phyloP scores from a whole-genome alignment of 2,329 filamentous ascomycete species.

The Aspergillus amoenus region DNA sequence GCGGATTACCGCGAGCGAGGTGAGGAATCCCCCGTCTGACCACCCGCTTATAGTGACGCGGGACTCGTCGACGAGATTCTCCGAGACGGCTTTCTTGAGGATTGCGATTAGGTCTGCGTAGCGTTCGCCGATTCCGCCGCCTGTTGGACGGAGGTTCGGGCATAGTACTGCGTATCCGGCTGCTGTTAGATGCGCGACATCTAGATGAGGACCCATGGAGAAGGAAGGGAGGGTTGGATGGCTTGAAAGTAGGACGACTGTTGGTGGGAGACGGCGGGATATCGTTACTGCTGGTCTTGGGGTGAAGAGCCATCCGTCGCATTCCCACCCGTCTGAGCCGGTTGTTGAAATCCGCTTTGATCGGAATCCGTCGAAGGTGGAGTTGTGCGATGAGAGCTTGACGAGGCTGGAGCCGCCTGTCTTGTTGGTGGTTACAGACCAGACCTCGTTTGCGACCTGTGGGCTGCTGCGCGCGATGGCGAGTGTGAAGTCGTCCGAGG shows the following conservation, averaged over 20 bases:
- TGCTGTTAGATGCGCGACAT: slow-evolving; percentile 1
- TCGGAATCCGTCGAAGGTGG: slow-evolving; percentile 3
- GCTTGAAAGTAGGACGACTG: background rate
- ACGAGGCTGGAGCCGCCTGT: background rate
- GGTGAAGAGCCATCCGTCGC: slow-evolving; percentile 6
- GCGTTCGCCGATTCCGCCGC: background rate
- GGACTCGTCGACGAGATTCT: slow-evolving; percentile 4
- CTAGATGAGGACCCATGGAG: background rate
- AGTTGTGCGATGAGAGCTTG: slow-evolving; percentile 6
- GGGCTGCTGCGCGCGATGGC: slow-evolving; percentile 3
- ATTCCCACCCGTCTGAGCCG: slow-evolving; percentile 1
- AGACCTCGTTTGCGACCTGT: background rate
- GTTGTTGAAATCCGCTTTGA: background rate
- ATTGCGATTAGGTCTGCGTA: background rate
- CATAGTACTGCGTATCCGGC: slow-evolving; percentile 1
- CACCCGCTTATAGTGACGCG: slow-evolving; percentile 6
- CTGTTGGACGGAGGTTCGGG: background rate
- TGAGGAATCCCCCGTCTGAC: background rate
- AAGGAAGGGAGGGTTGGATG: background rate
- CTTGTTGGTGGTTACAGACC: background rate
- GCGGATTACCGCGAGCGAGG: slow-evolving; percentile 5
- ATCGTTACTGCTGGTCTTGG: background rate
- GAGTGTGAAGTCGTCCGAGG: background rate
- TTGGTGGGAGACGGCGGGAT: background rate
- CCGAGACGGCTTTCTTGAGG: background rate